phyloP scores from a whole-genome alignment of 441 rosid species.

The Populus hybrid region DNA sequence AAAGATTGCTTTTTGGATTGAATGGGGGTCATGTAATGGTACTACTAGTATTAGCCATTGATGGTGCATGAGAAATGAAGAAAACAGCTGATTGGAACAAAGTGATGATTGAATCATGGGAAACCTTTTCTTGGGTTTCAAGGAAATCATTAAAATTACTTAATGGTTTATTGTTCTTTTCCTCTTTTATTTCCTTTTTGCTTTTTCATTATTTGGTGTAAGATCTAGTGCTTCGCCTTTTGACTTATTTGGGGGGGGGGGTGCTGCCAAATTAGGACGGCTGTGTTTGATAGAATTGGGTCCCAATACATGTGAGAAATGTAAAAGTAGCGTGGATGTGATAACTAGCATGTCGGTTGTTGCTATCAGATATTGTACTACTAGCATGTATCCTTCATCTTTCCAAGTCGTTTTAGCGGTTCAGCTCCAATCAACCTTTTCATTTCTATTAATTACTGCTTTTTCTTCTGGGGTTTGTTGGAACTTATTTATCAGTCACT shows the following conservation, averaged over 20 bases:
- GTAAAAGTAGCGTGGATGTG: slow-evolving; percentile 15
- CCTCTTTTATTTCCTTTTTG: slow-evolving; percentile 21
- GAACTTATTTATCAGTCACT: slow-evolving; percentile 9
- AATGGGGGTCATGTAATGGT: background rate
- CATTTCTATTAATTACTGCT: background rate
- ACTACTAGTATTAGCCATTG: background rate
- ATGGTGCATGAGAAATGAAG: slow-evolving; percentile 11
- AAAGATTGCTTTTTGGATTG: background rate
- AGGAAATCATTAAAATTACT: slow-evolving; percentile 33
- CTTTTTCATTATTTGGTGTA: slow-evolving; percentile 7
- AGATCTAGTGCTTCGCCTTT: background rate
- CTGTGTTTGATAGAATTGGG: slow-evolving; percentile 39
- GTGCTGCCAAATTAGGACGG: slow-evolving; percentile 20
- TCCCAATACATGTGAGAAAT: slow-evolving; percentile 56
- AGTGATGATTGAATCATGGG: slow-evolving; percentile 12
- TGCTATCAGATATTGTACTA: slow-evolving; percentile 21
- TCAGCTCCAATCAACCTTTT: background rate
- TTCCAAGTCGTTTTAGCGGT: slow-evolving; percentile 8
- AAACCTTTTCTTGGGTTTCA: slow-evolving; percentile 35
- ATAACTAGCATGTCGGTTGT: slow-evolving; percentile 32
- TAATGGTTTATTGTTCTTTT: background rate
- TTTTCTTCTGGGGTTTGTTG: background rate
- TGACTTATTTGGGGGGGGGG: background rate
- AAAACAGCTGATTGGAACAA: slow-evolving; percentile 6
- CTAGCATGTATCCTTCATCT: background rate